A percentile compares a stretch with the other conserved stretches of the same genome.
phyloP scores from a whole-genome alignment of 441 rosid genomes.

The Populus trichocarpa region DNA sequence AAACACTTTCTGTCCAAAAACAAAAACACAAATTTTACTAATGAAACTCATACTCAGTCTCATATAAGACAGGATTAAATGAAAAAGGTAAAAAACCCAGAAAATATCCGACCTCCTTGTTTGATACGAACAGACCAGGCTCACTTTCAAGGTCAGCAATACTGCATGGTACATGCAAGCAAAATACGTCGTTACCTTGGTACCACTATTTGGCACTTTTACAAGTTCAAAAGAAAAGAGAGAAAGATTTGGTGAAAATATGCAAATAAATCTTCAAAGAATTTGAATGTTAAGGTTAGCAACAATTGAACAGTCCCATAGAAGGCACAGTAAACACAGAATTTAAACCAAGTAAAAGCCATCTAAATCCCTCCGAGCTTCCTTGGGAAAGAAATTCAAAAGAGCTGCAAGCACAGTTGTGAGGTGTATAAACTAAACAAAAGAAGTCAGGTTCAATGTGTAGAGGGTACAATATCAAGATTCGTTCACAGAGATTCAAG shows the following conservation, averaged over 20 bases:
- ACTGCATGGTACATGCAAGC: conserved; percentile 34
- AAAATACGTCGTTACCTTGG: conserved; percentile 7
- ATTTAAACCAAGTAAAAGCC: background rate
- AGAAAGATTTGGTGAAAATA: background rate
- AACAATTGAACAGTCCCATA: background rate
- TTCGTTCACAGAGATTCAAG: background rate
- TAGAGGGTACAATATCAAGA: background rate
- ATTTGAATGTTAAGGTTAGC: background rate
- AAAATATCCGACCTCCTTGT: conserved; percentile 56
- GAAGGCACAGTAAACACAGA: background rate
- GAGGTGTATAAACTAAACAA: no score
- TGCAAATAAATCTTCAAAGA: background rate
- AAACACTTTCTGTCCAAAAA: conserved; percentile 55
- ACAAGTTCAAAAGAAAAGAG: background rate
- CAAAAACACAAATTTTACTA: background rate
- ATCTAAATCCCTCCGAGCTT: background rate
- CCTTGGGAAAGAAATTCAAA: background rate
- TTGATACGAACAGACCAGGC: conserved; percentile 67
- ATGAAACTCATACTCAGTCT: background rate
- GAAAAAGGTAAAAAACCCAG: background rate
- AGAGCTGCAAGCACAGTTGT: no score
- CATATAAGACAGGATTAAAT: background rate
- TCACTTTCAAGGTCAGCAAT: conserved; percentile 82
- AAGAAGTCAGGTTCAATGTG: no score
- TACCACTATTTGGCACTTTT: background rate